phyloP scores from a whole-genome alignment of 139 green algal genomes.

The Chlorella sp. region DNA sequence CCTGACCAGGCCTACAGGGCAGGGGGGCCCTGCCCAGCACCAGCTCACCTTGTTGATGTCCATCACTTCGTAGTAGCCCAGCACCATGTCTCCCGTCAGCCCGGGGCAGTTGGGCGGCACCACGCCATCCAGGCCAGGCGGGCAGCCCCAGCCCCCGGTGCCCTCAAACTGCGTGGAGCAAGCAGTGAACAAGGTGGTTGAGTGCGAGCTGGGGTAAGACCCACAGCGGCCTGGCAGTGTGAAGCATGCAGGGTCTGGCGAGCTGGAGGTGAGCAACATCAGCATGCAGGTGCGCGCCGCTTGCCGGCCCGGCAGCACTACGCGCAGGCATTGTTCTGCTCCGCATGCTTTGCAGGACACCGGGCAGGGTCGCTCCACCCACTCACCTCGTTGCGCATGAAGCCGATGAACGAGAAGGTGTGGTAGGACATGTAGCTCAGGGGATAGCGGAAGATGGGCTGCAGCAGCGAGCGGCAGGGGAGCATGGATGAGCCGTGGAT shows the following conservation, averaged over 20 bases:
- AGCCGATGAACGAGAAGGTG: constrained; percentile 67
- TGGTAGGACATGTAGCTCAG: constrained; percentile 73
- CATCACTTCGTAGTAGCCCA: constrained; percentile 47
- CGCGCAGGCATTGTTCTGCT: background rate
- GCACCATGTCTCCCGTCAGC: constrained; percentile 49
- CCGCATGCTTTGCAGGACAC: background rate
- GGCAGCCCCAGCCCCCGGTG: constrained; percentile 58
- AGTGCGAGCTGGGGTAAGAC: background rate
- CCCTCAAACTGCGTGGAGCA: background rate
- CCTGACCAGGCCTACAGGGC: background rate
- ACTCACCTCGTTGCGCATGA: constrained; percentile 57
- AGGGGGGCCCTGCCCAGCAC: too few relatives aligned
- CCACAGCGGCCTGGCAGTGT: too few relatives aligned
- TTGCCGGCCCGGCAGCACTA: background rate
- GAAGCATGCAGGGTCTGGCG: background rate
- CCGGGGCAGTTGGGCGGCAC: constrained; percentile 32
- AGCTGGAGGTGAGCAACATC: background rate
- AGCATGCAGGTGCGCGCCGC: background rate
- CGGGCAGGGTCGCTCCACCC: background rate
- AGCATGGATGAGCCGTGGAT: too few relatives aligned
- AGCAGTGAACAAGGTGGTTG: background rate
- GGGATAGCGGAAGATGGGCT: constrained; percentile 71
- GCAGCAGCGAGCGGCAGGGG: background rate
- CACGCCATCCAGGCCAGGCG: constrained; percentile 23
- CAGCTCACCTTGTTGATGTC: constrained; percentile 38